phyloP scores from a whole-genome alignment of 1,284 basidiomycete species.

The Marasmius fiardii region DNA sequence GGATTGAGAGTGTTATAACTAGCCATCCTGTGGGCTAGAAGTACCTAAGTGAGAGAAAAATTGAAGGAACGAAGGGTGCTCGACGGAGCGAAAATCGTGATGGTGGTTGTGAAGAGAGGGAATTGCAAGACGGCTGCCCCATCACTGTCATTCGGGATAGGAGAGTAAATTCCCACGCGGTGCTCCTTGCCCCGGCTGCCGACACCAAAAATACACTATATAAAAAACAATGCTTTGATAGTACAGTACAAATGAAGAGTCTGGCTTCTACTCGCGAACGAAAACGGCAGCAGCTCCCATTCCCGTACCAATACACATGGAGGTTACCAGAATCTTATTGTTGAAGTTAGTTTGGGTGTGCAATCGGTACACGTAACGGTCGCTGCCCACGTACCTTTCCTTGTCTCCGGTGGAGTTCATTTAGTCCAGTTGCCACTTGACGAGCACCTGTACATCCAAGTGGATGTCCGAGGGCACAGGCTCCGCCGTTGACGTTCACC shows the following conservation, averaged over 20 bases:
- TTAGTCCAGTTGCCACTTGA: slow-evolving; percentile 85
- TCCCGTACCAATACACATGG: slow-evolving; percentile 88
- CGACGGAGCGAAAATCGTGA: not conserved
- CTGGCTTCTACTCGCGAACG: slow-evolving; percentile 42
- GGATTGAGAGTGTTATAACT: slow-evolving; percentile 3
- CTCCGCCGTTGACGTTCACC: slow-evolving; percentile 90
- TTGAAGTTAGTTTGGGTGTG: not conserved
- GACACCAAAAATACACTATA: too few species aligned
- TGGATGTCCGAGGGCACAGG: slow-evolving; percentile 87
- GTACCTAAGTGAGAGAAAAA: not conserved
- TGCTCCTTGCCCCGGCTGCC: too few species aligned
- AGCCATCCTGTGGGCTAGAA: not conserved
- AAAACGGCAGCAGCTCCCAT: slow-evolving; percentile 86
- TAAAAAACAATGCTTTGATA: too few species aligned
- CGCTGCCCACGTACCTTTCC: slow-evolving; percentile 56
- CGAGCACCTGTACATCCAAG: slow-evolving; percentile 87
- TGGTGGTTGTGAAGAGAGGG: not conserved
- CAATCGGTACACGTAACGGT: not conserved
- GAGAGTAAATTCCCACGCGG: too few species aligned
- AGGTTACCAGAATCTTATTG: slow-evolving; percentile 66
- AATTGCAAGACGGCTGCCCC: too few species aligned
- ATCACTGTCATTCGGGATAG: too few species aligned
- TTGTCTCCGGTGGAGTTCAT: slow-evolving; percentile 74
- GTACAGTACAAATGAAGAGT: not conserved
- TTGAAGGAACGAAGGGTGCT: not conserved